These are phyloP conservation scores for Pseudohalonectria lignicola DNA, from an alignment of 2,329 filamentous ascomycete genomes.

Conservation along the genomic window DNA sequence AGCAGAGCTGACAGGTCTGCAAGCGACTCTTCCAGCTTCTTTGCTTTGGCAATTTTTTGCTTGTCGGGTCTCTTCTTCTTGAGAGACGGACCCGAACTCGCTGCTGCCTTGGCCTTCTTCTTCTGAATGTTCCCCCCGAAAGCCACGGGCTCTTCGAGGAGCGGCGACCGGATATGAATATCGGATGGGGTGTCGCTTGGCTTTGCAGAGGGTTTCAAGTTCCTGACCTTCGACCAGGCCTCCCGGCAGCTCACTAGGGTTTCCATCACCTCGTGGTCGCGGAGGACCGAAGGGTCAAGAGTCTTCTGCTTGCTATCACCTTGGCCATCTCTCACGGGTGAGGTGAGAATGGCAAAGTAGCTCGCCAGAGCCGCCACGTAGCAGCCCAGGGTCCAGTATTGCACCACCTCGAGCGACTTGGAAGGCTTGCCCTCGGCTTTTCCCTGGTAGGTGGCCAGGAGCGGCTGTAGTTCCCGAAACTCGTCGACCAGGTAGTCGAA, in stretches of 20 bases:
- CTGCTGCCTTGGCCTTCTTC: slow-evolving; percentile 15
- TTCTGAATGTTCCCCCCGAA: slow-evolving; percentile 13
- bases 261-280: slow-evolving; percentile 87
- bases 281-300: slow-evolving; percentile 65
- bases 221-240: slow-evolving; percentile 67
- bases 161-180: too few relatives aligned
- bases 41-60: slow-evolving; percentile 26
- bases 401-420: slow-evolving; percentile 52
- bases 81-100: not conserved
- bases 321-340: slow-evolving; percentile 52
- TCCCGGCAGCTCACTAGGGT: slow-evolving; percentile 68
- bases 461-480: slow-evolving; percentile 59
- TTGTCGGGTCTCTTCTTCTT: slow-evolving; percentile 17
- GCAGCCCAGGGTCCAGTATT: slow-evolving; percentile 70
- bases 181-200: slow-evolving; percentile 10
- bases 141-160: too few relatives aligned
- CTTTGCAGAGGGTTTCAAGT: slow-evolving; percentile 33
- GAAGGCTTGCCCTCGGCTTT: slow-evolving; percentile 40
- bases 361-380: slow-evolving; percentile 81
- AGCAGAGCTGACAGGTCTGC: slow-evolving; percentile 59
- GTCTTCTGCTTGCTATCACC: slow-evolving; percentile 37
- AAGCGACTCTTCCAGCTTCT: slow-evolving; percentile 58
- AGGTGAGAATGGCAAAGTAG: slow-evolving; percentile 92
- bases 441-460: slow-evolving; percentile 46
- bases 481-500: slow-evolving; percentile 80